These are phyloP conservation scores for Neurospora sp. DNA, from an alignment of 495 filamentous ascomycete species.

Conservation along the genomic window DNA sequence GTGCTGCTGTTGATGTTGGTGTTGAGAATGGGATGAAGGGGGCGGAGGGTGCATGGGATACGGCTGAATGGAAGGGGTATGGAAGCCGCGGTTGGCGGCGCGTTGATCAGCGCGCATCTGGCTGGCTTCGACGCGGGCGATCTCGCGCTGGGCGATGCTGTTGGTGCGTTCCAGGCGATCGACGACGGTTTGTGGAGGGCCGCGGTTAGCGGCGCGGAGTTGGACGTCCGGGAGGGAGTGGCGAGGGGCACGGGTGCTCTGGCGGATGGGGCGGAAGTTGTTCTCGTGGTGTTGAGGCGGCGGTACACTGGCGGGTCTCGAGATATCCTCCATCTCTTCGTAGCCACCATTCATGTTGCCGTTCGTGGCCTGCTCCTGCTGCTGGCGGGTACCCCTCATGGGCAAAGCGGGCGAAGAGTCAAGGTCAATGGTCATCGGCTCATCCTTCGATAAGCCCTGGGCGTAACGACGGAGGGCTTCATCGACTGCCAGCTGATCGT, in stretches of 20 bases:
- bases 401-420: constrained; percentile 6
- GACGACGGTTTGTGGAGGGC: neutral
- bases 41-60: neutral
- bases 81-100: constrained; percentile 20
- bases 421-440: neutral
- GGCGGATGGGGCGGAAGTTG: constrained; percentile 7
- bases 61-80: neutral
- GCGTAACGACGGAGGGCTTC: constrained; percentile 34
- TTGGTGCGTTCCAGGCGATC: constrained; percentile 29
- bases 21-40: neutral
- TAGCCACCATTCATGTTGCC: constrained; percentile 7
- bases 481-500: constrained; percentile 37
- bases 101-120: constrained; percentile 28
- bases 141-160: constrained; percentile 28
- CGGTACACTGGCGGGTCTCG: constrained; percentile 1
- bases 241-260: constrained; percentile 19
- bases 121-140: constrained; percentile 32
- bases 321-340: constrained; percentile 4
- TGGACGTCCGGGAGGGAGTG: constrained; percentile 20
- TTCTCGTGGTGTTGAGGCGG: constrained; percentile 10
- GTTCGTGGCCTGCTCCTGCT: neutral
- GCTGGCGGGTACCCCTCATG: constrained; percentile 7
- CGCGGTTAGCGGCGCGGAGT: constrained; percentile 22
- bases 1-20: neutral
- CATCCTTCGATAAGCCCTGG: constrained; percentile 14